These are phyloP conservation scores for Penicillium cinerascens DNA, from an alignment of 495 filamentous ascomycete genomes.

Conservation along the genomic window DNA sequence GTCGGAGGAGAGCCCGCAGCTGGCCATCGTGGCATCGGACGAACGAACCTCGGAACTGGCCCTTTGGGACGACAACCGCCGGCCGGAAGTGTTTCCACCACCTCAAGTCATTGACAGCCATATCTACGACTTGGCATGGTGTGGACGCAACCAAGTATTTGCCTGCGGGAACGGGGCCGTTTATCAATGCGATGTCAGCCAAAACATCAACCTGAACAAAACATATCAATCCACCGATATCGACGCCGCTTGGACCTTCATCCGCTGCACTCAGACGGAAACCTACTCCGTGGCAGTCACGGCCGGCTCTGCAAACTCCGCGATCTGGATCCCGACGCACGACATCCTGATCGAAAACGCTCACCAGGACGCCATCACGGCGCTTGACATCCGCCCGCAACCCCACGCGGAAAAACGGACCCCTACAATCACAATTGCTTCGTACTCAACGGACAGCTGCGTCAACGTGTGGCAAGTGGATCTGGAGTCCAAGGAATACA, in stretches of 20 bases:
- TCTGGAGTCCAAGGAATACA: constrained; percentile 55
- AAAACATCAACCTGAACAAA: constrained; percentile 36
- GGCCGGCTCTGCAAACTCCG: constrained; percentile 30
- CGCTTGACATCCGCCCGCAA: constrained; percentile 42
- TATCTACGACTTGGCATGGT: constrained; percentile 40
- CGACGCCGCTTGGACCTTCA: constrained; percentile 36
- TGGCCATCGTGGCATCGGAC: constrained; percentile 45
- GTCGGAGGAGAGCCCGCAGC: constrained; percentile 34
- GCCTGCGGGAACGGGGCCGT: constrained; percentile 40
- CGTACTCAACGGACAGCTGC: constrained; percentile 55
- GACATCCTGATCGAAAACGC: constrained; percentile 38
- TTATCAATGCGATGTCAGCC: constrained; percentile 43
- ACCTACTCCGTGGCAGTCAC: constrained; percentile 32
- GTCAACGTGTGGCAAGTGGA: constrained; percentile 70
- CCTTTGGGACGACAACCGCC: constrained; percentile 44
- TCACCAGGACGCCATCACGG: constrained; percentile 46
- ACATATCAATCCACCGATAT: constrained; percentile 29
- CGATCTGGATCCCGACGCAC: constrained; percentile 46
- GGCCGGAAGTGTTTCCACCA: constrained; percentile 41
- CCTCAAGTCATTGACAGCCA: constrained; percentile 37
- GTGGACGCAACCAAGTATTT: constrained; percentile 30
- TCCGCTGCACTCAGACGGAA: constrained; percentile 30
- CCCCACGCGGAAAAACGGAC: constrained; percentile 17
- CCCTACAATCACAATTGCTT: constrained; percentile 38
- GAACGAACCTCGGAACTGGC: constrained; percentile 40